phyloP scores from a whole-genome alignment of 2,329 filamentous ascomycete genomes.

The Domatiomyces globalis region DNA sequence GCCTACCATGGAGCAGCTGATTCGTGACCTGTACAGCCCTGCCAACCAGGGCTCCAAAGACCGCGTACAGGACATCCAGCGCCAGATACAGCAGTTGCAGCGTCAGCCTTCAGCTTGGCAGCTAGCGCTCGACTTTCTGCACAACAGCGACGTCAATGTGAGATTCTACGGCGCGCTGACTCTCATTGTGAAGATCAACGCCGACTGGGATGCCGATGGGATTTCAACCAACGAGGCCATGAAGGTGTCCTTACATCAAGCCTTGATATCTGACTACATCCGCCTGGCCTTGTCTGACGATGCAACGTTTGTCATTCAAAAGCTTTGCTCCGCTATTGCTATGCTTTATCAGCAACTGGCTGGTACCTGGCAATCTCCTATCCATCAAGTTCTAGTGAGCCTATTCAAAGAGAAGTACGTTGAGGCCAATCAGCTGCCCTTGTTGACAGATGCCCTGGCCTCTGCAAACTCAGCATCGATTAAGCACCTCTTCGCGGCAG shows the following conservation, averaged over 20 bases:
- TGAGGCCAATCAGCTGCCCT: constrained; percentile 25
- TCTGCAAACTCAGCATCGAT: constrained; percentile 4
- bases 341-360: constrained; percentile 30
- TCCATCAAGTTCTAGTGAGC: constrained; percentile 21
- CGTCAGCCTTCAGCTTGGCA: constrained; percentile 71
- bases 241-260: constrained; percentile 25
- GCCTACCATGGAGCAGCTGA: constrained; percentile 14
- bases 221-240: constrained; percentile 19
- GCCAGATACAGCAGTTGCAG: constrained; percentile 64
- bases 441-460: constrained; percentile 23
- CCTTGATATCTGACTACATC: constrained; percentile 31
- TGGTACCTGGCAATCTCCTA: constrained; percentile 24
- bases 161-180: constrained; percentile 89
- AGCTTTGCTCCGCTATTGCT: constrained; percentile 33
- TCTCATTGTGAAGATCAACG: constrained; percentile 86
- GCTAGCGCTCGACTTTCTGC: constrained; percentile 62
- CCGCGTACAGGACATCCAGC: constrained; percentile 42
- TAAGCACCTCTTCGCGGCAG: constrained; percentile 8
- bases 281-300: constrained; percentile 27
- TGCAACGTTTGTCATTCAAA: constrained; percentile 28
- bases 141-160: constrained; percentile 55
- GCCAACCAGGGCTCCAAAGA: constrained; percentile 13
- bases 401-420: constrained; percentile 27
- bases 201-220: constrained; percentile 48
- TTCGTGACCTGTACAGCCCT: constrained; percentile 13